phyloP scores from a whole-genome alignment of 1,284 basidiomycete species.

The Porodaedalea pini region DNA sequence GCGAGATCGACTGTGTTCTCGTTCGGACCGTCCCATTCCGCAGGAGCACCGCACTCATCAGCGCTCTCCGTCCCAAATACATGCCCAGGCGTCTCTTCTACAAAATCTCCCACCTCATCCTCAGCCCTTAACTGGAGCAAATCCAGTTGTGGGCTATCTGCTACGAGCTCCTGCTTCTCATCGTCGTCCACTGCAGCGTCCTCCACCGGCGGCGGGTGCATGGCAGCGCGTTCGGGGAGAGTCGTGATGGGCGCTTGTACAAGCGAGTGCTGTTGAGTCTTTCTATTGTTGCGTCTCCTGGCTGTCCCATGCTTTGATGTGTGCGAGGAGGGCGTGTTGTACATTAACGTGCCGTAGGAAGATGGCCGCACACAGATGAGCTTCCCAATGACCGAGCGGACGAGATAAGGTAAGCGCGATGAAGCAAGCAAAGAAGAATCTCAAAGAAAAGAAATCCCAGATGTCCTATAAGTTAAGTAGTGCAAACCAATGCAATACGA shows the following conservation, averaged over 20 bases:
- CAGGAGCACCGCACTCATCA: constrained; percentile 4
- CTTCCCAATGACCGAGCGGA: constrained; percentile 7
- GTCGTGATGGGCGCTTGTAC: constrained; percentile 11
- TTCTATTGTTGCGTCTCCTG: constrained; percentile 16
- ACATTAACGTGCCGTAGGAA: constrained; percentile 17
- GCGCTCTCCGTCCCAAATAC: not conserved
- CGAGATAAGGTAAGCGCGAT: constrained; percentile 2
- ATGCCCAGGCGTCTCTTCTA: not conserved
- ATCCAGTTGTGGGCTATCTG: not conserved
- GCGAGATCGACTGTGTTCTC: not conserved
- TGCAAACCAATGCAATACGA: not conserved
- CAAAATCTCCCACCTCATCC: constrained; percentile 1
- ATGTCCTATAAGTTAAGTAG: constrained; percentile 20
- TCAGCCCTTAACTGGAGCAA: constrained; percentile 6
- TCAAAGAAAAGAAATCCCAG: constrained; percentile 2
- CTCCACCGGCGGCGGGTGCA: not conserved
- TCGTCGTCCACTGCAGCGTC: not conserved
- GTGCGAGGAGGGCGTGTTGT: constrained; percentile 21
- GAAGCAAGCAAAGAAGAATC: constrained; percentile 5
- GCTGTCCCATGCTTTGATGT: constrained; percentile 20
- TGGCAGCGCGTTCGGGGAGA: not conserved
- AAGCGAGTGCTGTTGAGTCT: constrained; percentile 1
- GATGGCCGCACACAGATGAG: constrained; percentile 3
- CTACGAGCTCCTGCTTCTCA: not conserved
- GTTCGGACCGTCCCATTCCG: constrained; percentile 2